phyloP scores from a whole-genome alignment of 2,329 filamentous ascomycete genomes.

The Colletotrichum chrysophilum region DNA sequence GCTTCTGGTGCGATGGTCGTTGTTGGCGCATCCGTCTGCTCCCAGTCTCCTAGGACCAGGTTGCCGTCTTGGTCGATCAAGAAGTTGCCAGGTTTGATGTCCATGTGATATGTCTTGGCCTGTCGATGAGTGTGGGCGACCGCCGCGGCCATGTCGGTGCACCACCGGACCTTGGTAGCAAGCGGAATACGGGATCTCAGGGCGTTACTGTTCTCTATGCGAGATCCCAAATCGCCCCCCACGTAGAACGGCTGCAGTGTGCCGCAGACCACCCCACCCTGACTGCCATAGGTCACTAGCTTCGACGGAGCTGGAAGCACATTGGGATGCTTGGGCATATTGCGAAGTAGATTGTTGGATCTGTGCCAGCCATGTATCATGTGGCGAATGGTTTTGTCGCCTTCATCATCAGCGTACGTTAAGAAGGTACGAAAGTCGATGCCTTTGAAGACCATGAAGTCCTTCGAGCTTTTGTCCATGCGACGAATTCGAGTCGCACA shows the following conservation, averaged over 20 bases:
- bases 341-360: background rate
- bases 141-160: background rate
- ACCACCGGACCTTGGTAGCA: background rate
- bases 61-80: background rate
- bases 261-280: background rate
- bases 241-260: background rate
- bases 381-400: background rate
- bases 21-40: background rate
- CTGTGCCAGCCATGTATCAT: background rate
- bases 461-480: background rate
- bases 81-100: background rate
- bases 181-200: background rate
- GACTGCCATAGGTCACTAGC: background rate
- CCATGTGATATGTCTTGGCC: background rate
- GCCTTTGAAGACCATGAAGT: background rate
- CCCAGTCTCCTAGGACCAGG: background rate
- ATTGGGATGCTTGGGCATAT: background rate
- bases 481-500: background rate
- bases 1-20: background rate
- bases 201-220: background rate
- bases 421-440: background rate
- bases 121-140: background rate
- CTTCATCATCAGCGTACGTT: background rate
- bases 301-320: background rate
- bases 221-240: background rate